Conservation (phyloP, 371 early-diverging fungal species). For the Encephalitozoon romaleae region DNA sequence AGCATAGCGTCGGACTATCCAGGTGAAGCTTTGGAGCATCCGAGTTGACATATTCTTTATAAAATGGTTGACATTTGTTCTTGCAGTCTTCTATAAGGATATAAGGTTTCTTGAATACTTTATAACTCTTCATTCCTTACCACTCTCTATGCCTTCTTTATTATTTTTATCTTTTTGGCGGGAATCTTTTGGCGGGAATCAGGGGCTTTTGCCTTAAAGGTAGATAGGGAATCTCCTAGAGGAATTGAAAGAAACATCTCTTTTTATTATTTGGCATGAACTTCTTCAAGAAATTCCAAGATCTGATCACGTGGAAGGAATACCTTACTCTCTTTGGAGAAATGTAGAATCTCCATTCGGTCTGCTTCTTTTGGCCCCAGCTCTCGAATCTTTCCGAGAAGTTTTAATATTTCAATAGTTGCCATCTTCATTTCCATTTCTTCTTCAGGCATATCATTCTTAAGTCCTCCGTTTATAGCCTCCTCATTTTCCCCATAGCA, state of each 20-base stretch:
- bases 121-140: conserved; percentile 48
- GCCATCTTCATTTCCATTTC: conserved; percentile 33
- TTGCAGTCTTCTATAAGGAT: conserved; percentile 57
- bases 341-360: conserved; percentile 41
- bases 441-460: conserved; percentile 27
- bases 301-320: conserved; percentile 28
- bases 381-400: conserved; percentile 36
- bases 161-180: conserved; percentile 24
- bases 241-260: background rate
- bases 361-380: conserved; percentile 1
- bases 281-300: background rate
- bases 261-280: background rate
- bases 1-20: conserved; percentile 25
- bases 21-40: conserved; percentile 30
- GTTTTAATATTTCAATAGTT: conserved; percentile 19
- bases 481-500: conserved; percentile 72
- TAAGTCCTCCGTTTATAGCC: conserved; percentile 44
- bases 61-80: conserved; percentile 52
- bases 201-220: background rate
- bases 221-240: background rate
- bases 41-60: conserved; percentile 55
- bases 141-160: background rate
- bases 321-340: conserved; percentile 1
- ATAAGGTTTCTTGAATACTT: conserved; percentile 58
- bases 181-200: background rate